Percentiles rank a stretch among this genome's conserved stretches.
phyloP scores from a whole-genome alignment of 495 filamentous ascomycete species.

The Aspergillus steynii region DNA sequence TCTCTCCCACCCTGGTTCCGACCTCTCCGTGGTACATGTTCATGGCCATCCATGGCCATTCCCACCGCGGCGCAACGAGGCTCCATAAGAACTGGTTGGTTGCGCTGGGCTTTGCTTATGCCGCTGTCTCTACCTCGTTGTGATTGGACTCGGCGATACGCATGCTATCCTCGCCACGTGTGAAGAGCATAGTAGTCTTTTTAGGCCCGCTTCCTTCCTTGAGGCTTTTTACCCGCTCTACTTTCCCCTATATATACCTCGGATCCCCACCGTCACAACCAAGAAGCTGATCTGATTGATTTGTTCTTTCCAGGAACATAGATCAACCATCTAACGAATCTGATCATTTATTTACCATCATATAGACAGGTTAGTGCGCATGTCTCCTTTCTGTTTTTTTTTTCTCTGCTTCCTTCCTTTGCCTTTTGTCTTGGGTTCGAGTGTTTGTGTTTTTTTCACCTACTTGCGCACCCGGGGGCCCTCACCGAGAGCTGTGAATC shows the following conservation, averaged over 20 bases:
- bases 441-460: too few relatives aligned
- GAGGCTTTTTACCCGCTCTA: neutral
- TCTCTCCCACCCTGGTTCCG: neutral
- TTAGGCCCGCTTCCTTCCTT: too few relatives aligned
- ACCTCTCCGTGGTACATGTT: neutral
- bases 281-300: neutral
- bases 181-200: too few relatives aligned
- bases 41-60: too few relatives aligned
- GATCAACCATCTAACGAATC: neutral
- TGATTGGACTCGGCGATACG: too few relatives aligned
- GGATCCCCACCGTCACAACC: neutral
- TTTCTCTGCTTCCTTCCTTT: neutral
- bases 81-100: too few relatives aligned
- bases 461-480: too few relatives aligned
- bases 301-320: neutral
- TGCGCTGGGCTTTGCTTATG: too few relatives aligned
- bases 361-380: neutral
- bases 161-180: too few relatives aligned
- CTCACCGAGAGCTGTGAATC: too few relatives aligned
- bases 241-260: neutral
- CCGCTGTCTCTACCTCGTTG: neutral
- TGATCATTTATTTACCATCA: neutral
- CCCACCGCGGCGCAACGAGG: too few relatives aligned
- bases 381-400: neutral
- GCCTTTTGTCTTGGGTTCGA: too few relatives aligned